Percentiles rank a stretch among this genome's conserved stretches.
These are phyloP conservation scores for Thermothielavioides terrestris DNA, from an alignment of 495 filamentous ascomycete species.

Conservation along the genomic window DNA sequence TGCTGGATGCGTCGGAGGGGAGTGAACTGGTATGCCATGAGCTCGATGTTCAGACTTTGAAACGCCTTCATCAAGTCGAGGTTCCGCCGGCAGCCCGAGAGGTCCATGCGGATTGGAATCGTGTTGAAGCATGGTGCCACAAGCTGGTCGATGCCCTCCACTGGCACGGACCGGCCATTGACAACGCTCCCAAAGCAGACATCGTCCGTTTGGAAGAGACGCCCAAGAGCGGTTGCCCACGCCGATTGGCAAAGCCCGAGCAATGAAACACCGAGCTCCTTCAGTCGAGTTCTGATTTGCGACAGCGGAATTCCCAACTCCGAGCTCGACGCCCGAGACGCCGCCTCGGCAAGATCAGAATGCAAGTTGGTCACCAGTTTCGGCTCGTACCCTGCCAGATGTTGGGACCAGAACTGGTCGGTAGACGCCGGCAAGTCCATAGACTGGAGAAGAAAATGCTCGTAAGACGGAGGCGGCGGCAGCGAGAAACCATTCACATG, in stretches of 20 bases:
- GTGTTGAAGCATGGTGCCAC: slow-evolving; percentile 87
- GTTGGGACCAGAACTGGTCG: slow-evolving; percentile 54
- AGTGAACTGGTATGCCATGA: slow-evolving; percentile 58
- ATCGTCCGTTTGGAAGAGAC: slow-evolving; percentile 45
- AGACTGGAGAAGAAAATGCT: slow-evolving; percentile 29
- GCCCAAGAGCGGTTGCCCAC: slow-evolving; percentile 54
- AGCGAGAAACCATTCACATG: slow-evolving; percentile 38
- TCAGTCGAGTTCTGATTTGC: slow-evolving; percentile 39
- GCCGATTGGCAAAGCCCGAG: slow-evolving; percentile 58
- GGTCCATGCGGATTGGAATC: slow-evolving; percentile 58
- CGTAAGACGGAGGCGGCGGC: slow-evolving; percentile 36
- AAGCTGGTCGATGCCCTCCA: slow-evolving; percentile 58
- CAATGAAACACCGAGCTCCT: slow-evolving; percentile 48
- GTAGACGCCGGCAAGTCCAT: slow-evolving; percentile 23
- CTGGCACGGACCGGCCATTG: slow-evolving; percentile 57
- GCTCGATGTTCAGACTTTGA: slow-evolving; percentile 48
- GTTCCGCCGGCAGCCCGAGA: slow-evolving; percentile 37
- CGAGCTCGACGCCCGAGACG: not conserved
- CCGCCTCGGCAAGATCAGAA: not conserved
- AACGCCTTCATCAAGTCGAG: slow-evolving; percentile 46
- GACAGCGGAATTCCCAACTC: slow-evolving; percentile 25
- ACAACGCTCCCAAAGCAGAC: slow-evolving; percentile 79
- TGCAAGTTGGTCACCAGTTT: slow-evolving; percentile 28
- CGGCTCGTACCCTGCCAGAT: slow-evolving; percentile 43
- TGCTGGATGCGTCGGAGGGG: slow-evolving; percentile 55